A percentile compares a stretch with the other conserved stretches of the same genome.
Evolutionary conservation across 1,284 basidiomycete species (phyloP).

Genomic region (Trichosporon coremiiforme): DNA sequence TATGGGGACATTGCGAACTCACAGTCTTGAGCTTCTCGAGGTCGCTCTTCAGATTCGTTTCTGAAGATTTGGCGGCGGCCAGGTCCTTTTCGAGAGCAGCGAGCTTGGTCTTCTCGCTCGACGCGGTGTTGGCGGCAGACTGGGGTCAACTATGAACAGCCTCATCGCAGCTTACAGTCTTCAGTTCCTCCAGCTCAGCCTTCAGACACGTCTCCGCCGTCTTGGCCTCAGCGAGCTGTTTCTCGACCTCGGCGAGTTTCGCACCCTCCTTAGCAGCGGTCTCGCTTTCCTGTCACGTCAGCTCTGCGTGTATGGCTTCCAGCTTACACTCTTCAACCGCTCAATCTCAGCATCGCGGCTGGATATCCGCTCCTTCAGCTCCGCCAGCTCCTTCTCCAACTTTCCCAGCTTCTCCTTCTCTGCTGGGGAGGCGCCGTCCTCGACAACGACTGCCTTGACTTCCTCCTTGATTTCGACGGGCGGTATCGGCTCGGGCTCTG

Average conservation of each 20-base stretch:
- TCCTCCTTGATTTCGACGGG: background rate
- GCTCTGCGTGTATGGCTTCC: background rate
- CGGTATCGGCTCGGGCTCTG: conserved; percentile 3
- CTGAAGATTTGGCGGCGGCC: background rate
- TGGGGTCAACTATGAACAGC: background rate
- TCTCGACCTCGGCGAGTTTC: background rate
- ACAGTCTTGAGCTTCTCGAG: background rate
- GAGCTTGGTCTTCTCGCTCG: background rate
- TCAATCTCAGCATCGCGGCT: background rate
- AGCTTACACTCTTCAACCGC: background rate
- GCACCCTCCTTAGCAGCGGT: background rate
- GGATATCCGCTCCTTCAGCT: conserved; percentile 23
- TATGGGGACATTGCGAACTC: background rate
- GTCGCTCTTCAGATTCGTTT: background rate
- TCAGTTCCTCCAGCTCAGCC: background rate
- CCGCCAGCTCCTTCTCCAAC: conserved; percentile 40
- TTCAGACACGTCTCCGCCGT: background rate
- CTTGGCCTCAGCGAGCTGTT: background rate
- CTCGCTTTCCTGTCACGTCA: background rate
- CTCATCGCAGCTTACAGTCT: background rate
- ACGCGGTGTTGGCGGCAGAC: background rate
- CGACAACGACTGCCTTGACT: background rate
- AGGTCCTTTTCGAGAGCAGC: background rate
- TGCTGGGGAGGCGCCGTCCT: background rate
- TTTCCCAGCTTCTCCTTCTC: conserved; percentile 12